Evolutionary conservation across 2,329 filamentous ascomycete genomes (phyloP), one percentile per base, ranked within the genome.

Genomic region (Dactylellina cionopaga): DNA sequence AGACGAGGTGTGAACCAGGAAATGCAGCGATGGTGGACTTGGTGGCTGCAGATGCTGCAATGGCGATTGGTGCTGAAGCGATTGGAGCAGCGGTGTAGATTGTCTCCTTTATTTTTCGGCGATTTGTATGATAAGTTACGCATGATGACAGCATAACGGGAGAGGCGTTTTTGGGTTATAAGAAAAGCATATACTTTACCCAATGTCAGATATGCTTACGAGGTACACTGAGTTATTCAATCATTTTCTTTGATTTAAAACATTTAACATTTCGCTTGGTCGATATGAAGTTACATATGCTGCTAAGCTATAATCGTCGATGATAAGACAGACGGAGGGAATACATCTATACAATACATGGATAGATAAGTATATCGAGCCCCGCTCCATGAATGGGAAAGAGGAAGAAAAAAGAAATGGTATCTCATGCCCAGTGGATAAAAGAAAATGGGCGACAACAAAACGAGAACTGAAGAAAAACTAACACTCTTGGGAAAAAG

Each of bases 111-210:
- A 11, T 49, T 44, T 44, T 46, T 60, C 62, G 49, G 41, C 49
- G 19, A 31, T 31, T 2, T 64, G 62, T 69, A 69, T 44, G 64
- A 62, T 69, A n/a, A n/a, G n/a, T n/a, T n/a, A 69, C 51, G 43
- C 33, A 47, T 41, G 43, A 51, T 37, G 63, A 68, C 37, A 31
- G 63, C 63, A 68, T 66, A 43, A 44, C 25, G 31, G 62, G n/a
- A 46, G 46, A 35, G 63, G 54, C 63, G 63, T 68, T 59, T 35
- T 52, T 52, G 54, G 54, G 37, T 27, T 52, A 41, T 27, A 39
- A 9, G 29, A 55, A 39, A 55, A 41, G 4, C 1, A 15, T 22
- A n/a, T n/a, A n/a, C n/a, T n/a, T n/a, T n/a, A n/a, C n/a, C n/a
- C n/a, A n/a, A n/a, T n/a, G n/a, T n/a, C n/a, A n/a, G n/a, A n/a